Base-by-base conservation (phyloP, 768 basidiomycete species). In the Neoboletus subvelutipes region DNA sequence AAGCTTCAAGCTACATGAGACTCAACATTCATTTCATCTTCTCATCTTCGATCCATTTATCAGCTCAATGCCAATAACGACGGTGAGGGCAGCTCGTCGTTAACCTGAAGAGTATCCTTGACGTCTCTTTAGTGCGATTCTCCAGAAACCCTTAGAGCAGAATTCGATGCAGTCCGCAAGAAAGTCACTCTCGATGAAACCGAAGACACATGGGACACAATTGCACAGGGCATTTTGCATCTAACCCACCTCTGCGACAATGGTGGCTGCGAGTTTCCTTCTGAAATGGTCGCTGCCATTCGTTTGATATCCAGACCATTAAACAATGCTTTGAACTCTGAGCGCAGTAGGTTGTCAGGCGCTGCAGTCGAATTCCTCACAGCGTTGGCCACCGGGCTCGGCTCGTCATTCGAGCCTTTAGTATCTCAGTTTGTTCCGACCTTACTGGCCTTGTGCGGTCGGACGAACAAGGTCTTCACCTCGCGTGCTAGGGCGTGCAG, bases 121-220 rank as follows among this genome's bases (percentile, higher is more conserved):
- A 69, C 48, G 7, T 31, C 50, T 18, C 12, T 17, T 45, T 51
- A 72, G 86, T 74, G 71, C 45, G 45, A 55, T 55, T 68, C 72
- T 41, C 34, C 68, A 47, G 56, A 65, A 57, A 60, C 60, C 43
- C 67, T 79, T 28, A 68, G 67, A 60, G 52, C 73, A 37, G 75
- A 80, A 61, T 61, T 85, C 45, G 78, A 79, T 41, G 64, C 71
- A 39, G 61, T 82, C 22, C 77, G 77, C 55, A 68, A 75, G 60
- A 67, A 73, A 24, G 58, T 82, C 20, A 65, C 74, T 52, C 74
- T 82, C 15, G 65, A 77, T 34, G 91, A 93, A 70, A 83, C 87
- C 4, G 91, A 93, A 67, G 89, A 93, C 29, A 83, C 83, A 15
- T 93, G 91, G 91, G 88, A 91, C 54, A 76, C 71, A 18, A 88